Evolutionary conservation across 257 asterid genomes (phyloP), one percentile per base, ranked within the genome.

Genomic region (Solanum appendiculatum): DNA sequence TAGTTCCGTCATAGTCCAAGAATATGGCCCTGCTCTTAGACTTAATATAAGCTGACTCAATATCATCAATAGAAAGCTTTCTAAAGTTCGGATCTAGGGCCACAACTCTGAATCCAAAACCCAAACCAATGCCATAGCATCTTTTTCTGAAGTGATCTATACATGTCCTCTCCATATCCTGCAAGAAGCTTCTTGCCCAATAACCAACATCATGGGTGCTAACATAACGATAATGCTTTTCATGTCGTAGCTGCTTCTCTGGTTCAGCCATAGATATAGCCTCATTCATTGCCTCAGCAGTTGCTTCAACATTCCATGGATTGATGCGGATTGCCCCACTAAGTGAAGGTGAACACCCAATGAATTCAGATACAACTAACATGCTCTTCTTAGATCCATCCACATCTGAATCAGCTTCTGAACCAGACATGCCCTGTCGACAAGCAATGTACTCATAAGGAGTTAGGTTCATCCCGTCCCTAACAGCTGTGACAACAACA

Each of bases 381-480:
- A 95, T 92, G 92, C 98, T 96, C 92, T 92, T 94, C 92, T 93
- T 94, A 83, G 94, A 94, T 60, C 93, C 96, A 89, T 82, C 85
- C 89, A 89, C 88, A 42, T 90, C 92, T 21, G 94, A 92, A 74
- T 87, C 93, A 66, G 91, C 86, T 83, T 89, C 96, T 31, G 90
- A 92, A 60, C 92, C 90, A 85, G 94, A 84, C 74, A 93, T 82
- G 33, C 98, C 98, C 91, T 96, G 93, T 88, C 98, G 89, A 87
- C 98, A 94, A 60, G 92, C 97, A 86, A 94, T 92, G 92, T 96
- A 96, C 87, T 96, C 98, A 36, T 96, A 96, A 60, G 98, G 98
- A 68, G 95, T 94, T 88, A 96, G 91, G 91, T 96, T 96, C 98
- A 96, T 93, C 90, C 98, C 98, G 87, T 96, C 98, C 86, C 98